phyloP scores from a whole-genome alignment of 148 eudicot species.

The Diospyros kaki region DNA sequence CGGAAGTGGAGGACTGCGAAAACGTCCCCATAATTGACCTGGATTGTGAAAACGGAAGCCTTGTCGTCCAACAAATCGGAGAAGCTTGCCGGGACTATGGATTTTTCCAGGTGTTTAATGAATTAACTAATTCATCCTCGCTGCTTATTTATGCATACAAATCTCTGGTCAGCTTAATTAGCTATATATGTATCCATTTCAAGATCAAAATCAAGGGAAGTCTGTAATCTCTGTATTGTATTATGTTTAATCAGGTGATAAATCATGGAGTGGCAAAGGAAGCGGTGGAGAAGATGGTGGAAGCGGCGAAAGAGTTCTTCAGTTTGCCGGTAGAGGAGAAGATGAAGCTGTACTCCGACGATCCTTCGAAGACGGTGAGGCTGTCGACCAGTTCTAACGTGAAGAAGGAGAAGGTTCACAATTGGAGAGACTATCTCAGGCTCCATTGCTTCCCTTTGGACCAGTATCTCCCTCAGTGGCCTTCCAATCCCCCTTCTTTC shows the following conservation, averaged over 20 bases:
- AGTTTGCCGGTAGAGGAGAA: conserved; percentile 59
- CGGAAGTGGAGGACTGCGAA: conserved; percentile 34
- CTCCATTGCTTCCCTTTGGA: conserved; percentile 77
- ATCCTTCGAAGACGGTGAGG: conserved; percentile 52
- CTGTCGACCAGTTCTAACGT: conserved; percentile 66
- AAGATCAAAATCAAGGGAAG: too few species aligned
- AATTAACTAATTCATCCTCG: too few species aligned
- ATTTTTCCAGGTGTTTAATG: conserved; percentile 45
- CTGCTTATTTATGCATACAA: too few species aligned
- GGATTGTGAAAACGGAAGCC: conserved; percentile 16
- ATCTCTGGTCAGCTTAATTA: too few species aligned
- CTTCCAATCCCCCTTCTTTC: conserved; percentile 58
- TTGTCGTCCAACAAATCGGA: conserved; percentile 27
- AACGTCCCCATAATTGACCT: conserved; percentile 57
- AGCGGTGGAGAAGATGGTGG: conserved; percentile 36
- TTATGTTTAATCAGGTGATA: conserved; percentile 31
- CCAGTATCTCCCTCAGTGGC: conserved; percentile 52
- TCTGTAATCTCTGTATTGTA: too few species aligned
- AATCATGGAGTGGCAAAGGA: conserved; percentile 58
- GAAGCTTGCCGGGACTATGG: conserved; percentile 47
- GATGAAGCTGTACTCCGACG: conserved; percentile 66
- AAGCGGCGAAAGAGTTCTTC: conserved; percentile 47
- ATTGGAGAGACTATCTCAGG: conserved; percentile 80
- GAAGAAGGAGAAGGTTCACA: conserved; percentile 56
- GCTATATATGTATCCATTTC: too few species aligned